Base-by-base conservation (phyloP, 2,329 filamentous ascomycete species). In the Chrysoporthe puriensis region DNA sequence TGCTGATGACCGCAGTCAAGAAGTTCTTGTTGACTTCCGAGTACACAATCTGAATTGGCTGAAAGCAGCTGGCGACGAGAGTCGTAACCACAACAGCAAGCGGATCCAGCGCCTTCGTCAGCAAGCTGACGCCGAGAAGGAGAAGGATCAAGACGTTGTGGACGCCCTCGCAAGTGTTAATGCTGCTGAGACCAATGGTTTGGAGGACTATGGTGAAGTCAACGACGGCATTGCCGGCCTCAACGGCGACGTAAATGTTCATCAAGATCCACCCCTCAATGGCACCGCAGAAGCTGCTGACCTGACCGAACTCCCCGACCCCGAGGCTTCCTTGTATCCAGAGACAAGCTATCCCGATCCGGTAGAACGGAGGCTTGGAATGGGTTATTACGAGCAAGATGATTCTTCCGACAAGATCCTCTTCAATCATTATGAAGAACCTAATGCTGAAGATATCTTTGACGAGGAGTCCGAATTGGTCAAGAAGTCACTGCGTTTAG, bases 41-140 rank as follows among this genome's bases (percentile, higher is more conserved):
- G 84, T 92, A 52, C 95, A 96, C 64, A 99, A 99, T 76, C 82
- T 97, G 36, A 87, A 86, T 54, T 97, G 94, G 93, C 81, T 98
- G 60, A 87, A 87, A 74, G 85, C 82, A 13, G 79, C 81, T 18
- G 86, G 86, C 16, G 86, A 88, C 67, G 85, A 87, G 69, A 83
- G 84, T 67, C 84, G 86, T 34, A 87, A 83, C 72, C 83, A 84
- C 60, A 81, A 86, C 70, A 86, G 84, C 73, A 84, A 82, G 66
- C 81, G 86, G 16, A 88, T 88, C 84, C 84, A 85, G 76, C 78
- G 81, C 21, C 74, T 88, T n/a, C 79, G 83, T 66, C 80, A 87
- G 68, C 82, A 86, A 70, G 86, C 86, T 3, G 84, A 87, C 42
- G 83, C 81, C 21, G 86, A 85, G 66, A 88, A 88, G 73, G 85